Conservation (phyloP, 2,329 filamentous ascomycete species). For the Xenoacremonium recifei region DNA sequence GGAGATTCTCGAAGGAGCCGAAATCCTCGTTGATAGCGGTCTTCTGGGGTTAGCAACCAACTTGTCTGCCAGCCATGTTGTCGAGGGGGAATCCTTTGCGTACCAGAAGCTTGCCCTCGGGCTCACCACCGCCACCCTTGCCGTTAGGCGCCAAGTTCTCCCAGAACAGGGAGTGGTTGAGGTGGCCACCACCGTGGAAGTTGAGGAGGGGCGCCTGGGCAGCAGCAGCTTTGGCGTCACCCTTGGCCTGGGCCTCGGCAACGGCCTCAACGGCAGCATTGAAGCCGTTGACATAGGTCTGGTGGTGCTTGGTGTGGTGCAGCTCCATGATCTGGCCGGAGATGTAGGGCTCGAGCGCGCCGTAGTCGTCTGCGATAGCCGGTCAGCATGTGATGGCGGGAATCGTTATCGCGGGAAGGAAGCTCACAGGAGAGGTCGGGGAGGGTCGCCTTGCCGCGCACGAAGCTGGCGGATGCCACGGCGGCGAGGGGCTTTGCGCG, state of each 20-base stretch:
- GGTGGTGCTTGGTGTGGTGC: slow-evolving; percentile 92
- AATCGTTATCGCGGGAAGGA: too few relatives aligned
- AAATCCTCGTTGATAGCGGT: slow-evolving; percentile 64
- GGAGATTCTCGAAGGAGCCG: slow-evolving; percentile 63
- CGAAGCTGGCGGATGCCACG: slow-evolving; percentile 72
- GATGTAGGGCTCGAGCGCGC: slow-evolving; percentile 81
- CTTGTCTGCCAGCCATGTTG: background rate
- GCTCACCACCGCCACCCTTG: slow-evolving; percentile 60
- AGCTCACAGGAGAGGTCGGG: slow-evolving; percentile 71
- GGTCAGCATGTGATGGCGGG: slow-evolving; percentile 2
- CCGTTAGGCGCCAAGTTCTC: slow-evolving; percentile 71
- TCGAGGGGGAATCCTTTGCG: slow-evolving; percentile 32
- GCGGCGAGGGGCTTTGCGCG: slow-evolving; percentile 62
- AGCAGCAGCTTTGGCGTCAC: slow-evolving; percentile 53
- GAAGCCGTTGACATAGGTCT: slow-evolving; percentile 88
- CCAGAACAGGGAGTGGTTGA: slow-evolving; percentile 89
- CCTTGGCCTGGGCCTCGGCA: slow-evolving; percentile 61
- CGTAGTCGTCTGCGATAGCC: slow-evolving; percentile 78
- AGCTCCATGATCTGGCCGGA: slow-evolving; percentile 95
- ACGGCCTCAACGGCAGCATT: slow-evolving; percentile 77
- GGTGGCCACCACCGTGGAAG: slow-evolving; percentile 82
- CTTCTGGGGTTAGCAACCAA: slow-evolving; percentile 36
- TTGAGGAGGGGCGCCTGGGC: slow-evolving; percentile 58
- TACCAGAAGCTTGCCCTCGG: slow-evolving; percentile 60
- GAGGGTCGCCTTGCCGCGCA: slow-evolving; percentile 86